A percentile compares a stretch with the other conserved stretches of the same genome.
Evolutionary conservation across 345 rosid genomes (phyloP).

Genomic region (Arabis hirsuta): DNA sequence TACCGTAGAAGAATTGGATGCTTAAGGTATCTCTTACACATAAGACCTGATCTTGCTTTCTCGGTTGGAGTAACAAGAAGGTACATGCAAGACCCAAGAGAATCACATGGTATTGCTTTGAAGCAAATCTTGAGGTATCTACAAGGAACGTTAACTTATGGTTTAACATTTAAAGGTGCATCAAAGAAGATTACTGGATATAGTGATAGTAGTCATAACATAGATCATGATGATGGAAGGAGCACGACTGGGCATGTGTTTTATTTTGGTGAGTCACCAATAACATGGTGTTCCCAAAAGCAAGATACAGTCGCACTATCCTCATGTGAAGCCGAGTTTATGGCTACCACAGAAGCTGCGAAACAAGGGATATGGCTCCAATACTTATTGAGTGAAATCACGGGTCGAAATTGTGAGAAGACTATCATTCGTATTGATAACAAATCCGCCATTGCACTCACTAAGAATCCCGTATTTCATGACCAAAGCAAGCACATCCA

Average conservation of each 20-base stretch:
- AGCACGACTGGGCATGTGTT: not conserved
- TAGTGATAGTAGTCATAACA: too few relatives aligned
- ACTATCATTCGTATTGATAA: not conserved
- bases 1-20: too few relatives aligned
- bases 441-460: not conserved
- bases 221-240: not conserved
- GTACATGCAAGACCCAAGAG: too few relatives aligned
- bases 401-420: not conserved
- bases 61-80: too few relatives aligned
- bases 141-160: too few relatives aligned
- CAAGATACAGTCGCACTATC: not conserved
- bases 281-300: slow-evolving; percentile 15
- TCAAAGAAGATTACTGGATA: too few relatives aligned
- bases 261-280: not conserved
- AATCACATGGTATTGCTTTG: too few relatives aligned
- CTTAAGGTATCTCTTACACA: too few relatives aligned
- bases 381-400: not conserved
- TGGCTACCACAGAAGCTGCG: not conserved
- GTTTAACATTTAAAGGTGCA: too few relatives aligned
- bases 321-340: slow-evolving; percentile 8
- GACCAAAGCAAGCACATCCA: not conserved
- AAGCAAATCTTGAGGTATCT: not conserved
- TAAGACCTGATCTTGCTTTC: too few relatives aligned
- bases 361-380: not conserved
- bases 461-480: not conserved